Percentiles rank a stretch among this genome's conserved stretches.
These are phyloP conservation scores for Sporothrix luriei DNA, from an alignment of 2,329 filamentous ascomycete genomes.

Conservation along the genomic window DNA sequence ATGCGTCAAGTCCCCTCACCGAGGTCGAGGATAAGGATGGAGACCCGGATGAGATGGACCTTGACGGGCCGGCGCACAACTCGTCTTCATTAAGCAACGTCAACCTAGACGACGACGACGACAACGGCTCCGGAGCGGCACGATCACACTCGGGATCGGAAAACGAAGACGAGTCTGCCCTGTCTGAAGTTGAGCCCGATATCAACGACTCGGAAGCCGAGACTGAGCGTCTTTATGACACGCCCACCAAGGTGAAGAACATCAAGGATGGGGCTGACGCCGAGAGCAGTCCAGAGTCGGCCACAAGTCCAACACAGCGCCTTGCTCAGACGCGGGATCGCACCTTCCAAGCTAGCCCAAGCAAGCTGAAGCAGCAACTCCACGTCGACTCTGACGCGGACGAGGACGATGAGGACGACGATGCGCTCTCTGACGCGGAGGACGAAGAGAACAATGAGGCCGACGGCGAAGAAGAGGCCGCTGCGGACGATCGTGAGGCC, in stretches of 20 bases:
- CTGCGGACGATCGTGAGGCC: constrained; percentile 28
- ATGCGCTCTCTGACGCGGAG: constrained; percentile 44
- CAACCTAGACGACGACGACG: constrained; percentile 37
- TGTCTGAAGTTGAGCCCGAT: constrained; percentile 55
- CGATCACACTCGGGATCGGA: constrained; percentile 32
- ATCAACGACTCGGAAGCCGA: constrained; percentile 79
- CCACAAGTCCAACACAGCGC: constrained; percentile 52
- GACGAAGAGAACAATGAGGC: constrained; percentile 44
- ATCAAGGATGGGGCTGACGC: constrained; percentile 37
- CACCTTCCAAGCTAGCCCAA: constrained; percentile 59
- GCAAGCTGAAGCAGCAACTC: constrained; percentile 67
- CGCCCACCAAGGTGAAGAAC: constrained; percentile 64
- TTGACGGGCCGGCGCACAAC: constrained; percentile 44
- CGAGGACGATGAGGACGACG: constrained; percentile 39
- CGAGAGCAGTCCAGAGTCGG: constrained; percentile 55
- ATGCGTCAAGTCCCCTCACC: constrained; percentile 86
- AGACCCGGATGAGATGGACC: constrained; percentile 65
- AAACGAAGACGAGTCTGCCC: constrained; percentile 48
- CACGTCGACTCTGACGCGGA: constrained; percentile 48
- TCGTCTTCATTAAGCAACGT: constrained; percentile 35
- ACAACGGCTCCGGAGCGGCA: constrained; percentile 35
- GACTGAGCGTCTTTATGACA: constrained; percentile 88
- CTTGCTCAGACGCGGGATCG: constrained; percentile 33
- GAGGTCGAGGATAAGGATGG: constrained; percentile 82
- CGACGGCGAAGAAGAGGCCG: constrained; percentile 38